A percentile compares a stretch with the other conserved stretches of the same genome.
Conservation (phyloP, 768 basidiomycete genomes). For the Phanerochaete carnosa region DNA sequence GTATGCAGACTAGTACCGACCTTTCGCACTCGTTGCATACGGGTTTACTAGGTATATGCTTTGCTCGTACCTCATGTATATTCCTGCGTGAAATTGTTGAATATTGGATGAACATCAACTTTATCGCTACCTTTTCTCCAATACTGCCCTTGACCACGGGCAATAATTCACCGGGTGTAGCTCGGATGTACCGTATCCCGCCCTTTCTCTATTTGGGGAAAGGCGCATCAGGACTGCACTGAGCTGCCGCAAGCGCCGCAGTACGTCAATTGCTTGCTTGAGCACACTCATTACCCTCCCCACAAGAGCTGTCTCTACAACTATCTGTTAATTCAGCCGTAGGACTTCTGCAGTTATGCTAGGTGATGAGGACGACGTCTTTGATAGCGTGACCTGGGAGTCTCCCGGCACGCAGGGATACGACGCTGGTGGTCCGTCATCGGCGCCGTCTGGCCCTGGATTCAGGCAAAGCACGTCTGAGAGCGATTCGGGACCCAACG, state of each 20-base stretch:
- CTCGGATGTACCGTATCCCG: neutral
- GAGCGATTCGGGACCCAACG: conserved; percentile 65
- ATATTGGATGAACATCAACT: too few relatives aligned
- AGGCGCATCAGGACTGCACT: neutral
- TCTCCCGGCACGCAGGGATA: conserved; percentile 54
- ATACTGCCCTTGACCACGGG: too few relatives aligned
- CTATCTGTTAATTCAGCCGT: neutral
- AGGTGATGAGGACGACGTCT: conserved; percentile 85
- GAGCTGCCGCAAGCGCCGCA: neutral
- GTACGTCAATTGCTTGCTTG: neutral
- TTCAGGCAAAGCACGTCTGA: conserved; percentile 80
- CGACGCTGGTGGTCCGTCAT: conserved; percentile 34
- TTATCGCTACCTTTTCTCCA: too few relatives aligned
- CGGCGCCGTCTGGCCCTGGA: conserved; percentile 57
- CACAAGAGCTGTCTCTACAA: neutral
- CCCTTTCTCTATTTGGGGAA: neutral
- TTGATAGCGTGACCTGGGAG: conserved; percentile 92
- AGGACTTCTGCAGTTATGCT: conserved; percentile 44
- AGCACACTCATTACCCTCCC: neutral
- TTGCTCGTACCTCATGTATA: too few relatives aligned
- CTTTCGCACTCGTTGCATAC: neutral
- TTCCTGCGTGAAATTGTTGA: too few relatives aligned
- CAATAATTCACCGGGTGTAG: neutral
- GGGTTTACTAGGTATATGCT: too few relatives aligned
- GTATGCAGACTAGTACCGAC: neutral